Conservation (phyloP, 768 basidiomycete genomes). For the Heimioporus sp. region DNA sequence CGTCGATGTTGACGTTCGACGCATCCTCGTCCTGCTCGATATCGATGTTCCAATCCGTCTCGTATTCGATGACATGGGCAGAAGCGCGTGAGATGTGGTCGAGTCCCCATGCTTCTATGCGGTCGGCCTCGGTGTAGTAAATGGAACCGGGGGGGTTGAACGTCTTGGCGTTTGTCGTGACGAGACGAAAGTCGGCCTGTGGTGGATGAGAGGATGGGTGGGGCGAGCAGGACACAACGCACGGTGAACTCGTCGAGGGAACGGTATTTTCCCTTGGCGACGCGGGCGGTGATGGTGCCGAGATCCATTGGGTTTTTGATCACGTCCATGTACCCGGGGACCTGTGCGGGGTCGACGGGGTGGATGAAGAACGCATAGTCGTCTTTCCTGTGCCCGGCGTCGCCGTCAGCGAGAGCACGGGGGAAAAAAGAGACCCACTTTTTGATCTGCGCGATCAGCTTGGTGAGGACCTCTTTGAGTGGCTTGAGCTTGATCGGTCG, state of each 20-base stretch:
- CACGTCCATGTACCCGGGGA: constrained; percentile 62
- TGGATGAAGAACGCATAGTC: constrained; percentile 81
- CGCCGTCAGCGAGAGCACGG: constrained; percentile 5
- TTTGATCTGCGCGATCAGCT: constrained; percentile 70
- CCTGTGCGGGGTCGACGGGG: constrained; percentile 60
- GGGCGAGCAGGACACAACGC: constrained; percentile 23
- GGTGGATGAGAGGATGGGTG: no score
- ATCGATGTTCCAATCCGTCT: constrained; percentile 84
- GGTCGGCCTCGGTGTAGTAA: constrained; percentile 71
- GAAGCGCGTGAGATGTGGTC: constrained; percentile 74
- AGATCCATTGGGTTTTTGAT: constrained; percentile 92
- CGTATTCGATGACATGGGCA: constrained; percentile 74
- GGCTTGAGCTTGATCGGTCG: constrained; percentile 75
- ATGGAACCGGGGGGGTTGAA: constrained; percentile 78
- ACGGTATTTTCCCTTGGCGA: constrained; percentile 71
- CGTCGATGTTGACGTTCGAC: constrained; percentile 34
- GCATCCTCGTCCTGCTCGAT: constrained; percentile 60
- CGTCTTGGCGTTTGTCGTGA: constrained; percentile 68
- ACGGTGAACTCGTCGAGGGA: constrained; percentile 80
- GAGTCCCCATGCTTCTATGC: constrained; percentile 65
- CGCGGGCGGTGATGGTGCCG: constrained; percentile 80
- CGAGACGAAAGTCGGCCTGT: constrained; percentile 69
- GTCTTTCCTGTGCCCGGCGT: constrained; percentile 56
- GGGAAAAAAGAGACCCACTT: constrained; percentile 47
- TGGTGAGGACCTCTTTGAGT: constrained; percentile 67